Evolutionary conservation across 2,329 filamentous ascomycete species (phyloP).

Genomic region (Colletotrichum sp.): DNA sequence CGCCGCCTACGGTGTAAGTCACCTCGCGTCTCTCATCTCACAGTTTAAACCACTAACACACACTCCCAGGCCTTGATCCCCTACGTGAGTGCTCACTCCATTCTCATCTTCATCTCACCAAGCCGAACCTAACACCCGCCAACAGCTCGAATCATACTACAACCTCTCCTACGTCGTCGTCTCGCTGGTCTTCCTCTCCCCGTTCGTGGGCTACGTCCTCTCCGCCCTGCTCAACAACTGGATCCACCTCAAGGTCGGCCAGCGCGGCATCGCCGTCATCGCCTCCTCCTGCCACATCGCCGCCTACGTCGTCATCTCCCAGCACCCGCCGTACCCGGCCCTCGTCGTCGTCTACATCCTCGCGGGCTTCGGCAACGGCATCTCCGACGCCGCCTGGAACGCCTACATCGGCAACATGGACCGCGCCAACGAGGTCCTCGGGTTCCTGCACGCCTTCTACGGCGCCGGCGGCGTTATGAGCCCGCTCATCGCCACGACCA

Average conservation of each 20-base stretch:
- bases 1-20: constrained; percentile 60
- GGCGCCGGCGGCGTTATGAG: constrained; percentile 71
- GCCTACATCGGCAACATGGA: constrained; percentile 69
- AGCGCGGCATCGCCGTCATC: constrained; percentile 66
- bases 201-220: constrained; percentile 67
- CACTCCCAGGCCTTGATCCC: constrained; percentile 50
- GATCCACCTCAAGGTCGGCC: constrained; percentile 41
- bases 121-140: constrained; percentile 24
- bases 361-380: constrained; percentile 73
- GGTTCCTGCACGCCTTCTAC: constrained; percentile 73
- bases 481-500: constrained; percentile 73
- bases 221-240: constrained; percentile 67
- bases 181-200: constrained; percentile 70
- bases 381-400: constrained; percentile 63
- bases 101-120: constrained; percentile 20
- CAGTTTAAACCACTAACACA: constrained; percentile 15
- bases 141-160: constrained; percentile 55
- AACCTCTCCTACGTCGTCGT: constrained; percentile 64
- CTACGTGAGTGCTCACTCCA: constrained; percentile 42
- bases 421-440: constrained; percentile 72
- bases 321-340: constrained; percentile 72
- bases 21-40: not conserved
- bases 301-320: constrained; percentile 67
- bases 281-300: constrained; percentile 64
- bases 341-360: constrained; percentile 70